Evolutionary conservation across 2,329 filamentous ascomycete species (phyloP).

Genomic region (Onygena corvina): DNA sequence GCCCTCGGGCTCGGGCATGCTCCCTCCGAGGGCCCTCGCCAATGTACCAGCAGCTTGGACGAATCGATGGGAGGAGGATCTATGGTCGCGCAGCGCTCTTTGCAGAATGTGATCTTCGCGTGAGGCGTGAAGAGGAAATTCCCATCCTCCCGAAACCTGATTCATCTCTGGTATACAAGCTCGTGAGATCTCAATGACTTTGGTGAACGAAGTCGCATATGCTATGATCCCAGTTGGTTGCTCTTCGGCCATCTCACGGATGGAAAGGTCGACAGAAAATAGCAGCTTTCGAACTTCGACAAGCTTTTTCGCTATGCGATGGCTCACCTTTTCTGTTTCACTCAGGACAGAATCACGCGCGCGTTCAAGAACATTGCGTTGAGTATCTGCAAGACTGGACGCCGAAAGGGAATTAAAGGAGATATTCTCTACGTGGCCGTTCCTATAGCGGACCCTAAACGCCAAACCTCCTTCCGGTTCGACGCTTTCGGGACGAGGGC

Average conservation of each 20-base stretch:
- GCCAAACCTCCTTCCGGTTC: constrained; percentile 35
- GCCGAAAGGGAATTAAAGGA: constrained; percentile 31
- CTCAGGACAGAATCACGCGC: constrained; percentile 38
- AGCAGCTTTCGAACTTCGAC: constrained; percentile 45
- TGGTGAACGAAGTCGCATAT: constrained; percentile 31
- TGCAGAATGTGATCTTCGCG: constrained; percentile 43
- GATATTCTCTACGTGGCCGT: constrained; percentile 49
- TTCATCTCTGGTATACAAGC: constrained; percentile 46
- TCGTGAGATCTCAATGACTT: constrained; percentile 34
- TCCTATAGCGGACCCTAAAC: constrained; percentile 46
- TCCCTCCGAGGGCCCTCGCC: constrained; percentile 44
- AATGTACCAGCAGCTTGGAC: constrained; percentile 51
- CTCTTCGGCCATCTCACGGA: constrained; percentile 23
- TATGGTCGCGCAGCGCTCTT: constrained; percentile 44
- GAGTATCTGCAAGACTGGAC: constrained; percentile 19
- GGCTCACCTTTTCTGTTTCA: constrained; percentile 42
- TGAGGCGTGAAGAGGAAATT: constrained; percentile 47
- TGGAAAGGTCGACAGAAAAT: constrained; percentile 39
- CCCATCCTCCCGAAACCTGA: constrained; percentile 43
- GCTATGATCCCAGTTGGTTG: constrained; percentile 22
- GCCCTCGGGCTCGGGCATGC: too few relatives aligned
- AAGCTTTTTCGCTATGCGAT: constrained; percentile 44
- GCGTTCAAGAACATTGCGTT: constrained; percentile 28
- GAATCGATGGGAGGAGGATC: constrained; percentile 47
- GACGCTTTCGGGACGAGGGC: constrained; percentile 35